phyloP scores from a whole-genome alignment of 1,284 basidiomycete genomes.

The Wallemia hederae region DNA sequence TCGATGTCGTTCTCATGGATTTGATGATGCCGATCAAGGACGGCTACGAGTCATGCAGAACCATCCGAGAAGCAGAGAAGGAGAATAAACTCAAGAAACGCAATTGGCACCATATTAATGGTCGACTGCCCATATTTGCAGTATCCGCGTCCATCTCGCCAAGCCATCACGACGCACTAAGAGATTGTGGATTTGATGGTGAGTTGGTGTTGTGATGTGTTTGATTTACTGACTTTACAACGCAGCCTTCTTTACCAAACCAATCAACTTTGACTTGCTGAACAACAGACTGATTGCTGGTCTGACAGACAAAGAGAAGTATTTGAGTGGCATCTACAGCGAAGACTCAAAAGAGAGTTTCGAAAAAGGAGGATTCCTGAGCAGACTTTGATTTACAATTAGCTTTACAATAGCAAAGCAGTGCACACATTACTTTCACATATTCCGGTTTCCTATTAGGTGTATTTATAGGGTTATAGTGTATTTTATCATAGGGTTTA shows the following conservation, averaged over 20 bases:
- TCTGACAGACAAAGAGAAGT: background rate
- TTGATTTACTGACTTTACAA: constrained; percentile 20
- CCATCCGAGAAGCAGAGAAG: constrained; percentile 33
- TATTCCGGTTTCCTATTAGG: background rate
- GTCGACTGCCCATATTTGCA: constrained; percentile 48
- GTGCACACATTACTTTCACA: background rate
- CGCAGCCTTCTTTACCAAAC: constrained; percentile 68
- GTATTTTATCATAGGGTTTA: too few relatives aligned
- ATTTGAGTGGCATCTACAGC: background rate
- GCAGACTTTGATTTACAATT: too few relatives aligned
- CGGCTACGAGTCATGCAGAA: constrained; percentile 38
- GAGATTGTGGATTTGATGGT: constrained; percentile 4
- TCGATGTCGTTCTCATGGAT: constrained; percentile 56
- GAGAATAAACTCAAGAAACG: constrained; percentile 4
- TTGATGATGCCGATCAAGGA: constrained; percentile 47
- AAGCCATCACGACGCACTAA: constrained; percentile 23
- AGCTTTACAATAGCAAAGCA: background rate
- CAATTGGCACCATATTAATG: constrained; percentile 28
- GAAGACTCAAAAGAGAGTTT: background rate
- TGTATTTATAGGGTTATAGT: background rate
- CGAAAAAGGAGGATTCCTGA: background rate
- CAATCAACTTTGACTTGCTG: constrained; percentile 34
- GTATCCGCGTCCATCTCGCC: constrained; percentile 49
- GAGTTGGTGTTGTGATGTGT: constrained; percentile 11
- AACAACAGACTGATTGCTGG: background rate